phyloP scores from a whole-genome alignment of 129 eudicot genomes.

The Artemisia annua region DNA sequence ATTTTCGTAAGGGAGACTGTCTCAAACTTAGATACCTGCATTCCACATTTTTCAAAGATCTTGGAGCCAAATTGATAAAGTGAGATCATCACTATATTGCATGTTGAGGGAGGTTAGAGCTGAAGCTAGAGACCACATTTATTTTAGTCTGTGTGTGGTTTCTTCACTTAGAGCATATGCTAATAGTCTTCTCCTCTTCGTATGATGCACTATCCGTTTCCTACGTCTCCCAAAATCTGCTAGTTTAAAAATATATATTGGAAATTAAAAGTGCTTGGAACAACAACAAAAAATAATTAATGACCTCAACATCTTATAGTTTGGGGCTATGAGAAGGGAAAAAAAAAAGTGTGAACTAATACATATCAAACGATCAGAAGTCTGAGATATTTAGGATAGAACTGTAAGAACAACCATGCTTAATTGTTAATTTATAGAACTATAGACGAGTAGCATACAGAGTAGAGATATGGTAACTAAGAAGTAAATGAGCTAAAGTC shows the following conservation, averaged over 20 bases:
- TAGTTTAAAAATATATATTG: neutral
- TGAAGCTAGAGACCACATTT: conserved; percentile 81
- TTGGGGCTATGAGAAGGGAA: too few species aligned
- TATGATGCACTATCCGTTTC: conserved; percentile 28
- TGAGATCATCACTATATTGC: conserved; percentile 41
- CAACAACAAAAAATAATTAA: neutral
- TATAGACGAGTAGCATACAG: too few species aligned
- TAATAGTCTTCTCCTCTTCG: conserved; percentile 33
- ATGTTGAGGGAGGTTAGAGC: conserved; percentile 58
- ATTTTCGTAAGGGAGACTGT: neutral
- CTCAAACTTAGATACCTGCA: conserved; percentile 46
- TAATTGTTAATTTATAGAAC: too few species aligned
- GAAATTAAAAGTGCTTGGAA: neutral
- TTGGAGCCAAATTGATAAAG: conserved; percentile 27
- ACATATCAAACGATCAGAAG: too few species aligned
- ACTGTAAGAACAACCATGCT: too few species aligned
- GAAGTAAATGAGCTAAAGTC: too few species aligned
- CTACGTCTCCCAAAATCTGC: conserved; percentile 41
- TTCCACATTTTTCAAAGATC: conserved; percentile 38
- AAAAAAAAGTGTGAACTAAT: too few species aligned
- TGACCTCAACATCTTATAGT: too few species aligned
- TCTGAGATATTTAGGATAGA: too few species aligned
- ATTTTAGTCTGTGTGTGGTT: conserved; percentile 45
- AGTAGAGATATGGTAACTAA: too few species aligned
- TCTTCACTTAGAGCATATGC: conserved; percentile 35